These are phyloP conservation scores for Marasmius oreades DNA, from an alignment of 1,284 basidiomycete species.

Conservation along the genomic window DNA sequence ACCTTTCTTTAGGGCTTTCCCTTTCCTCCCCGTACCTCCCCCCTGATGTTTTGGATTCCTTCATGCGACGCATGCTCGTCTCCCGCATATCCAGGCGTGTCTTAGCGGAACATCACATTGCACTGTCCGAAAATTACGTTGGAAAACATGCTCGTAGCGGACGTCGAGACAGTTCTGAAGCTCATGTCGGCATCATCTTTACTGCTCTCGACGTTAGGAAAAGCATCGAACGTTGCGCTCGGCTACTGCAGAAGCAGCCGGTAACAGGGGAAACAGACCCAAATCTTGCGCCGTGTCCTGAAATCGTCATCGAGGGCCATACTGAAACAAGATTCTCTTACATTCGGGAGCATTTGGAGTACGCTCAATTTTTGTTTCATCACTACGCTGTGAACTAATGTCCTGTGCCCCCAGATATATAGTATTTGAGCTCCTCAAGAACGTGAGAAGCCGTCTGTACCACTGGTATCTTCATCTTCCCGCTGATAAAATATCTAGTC, in stretches of 20 bases:
- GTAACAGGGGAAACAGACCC: slow-evolving; percentile 29
- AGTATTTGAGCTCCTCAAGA: slow-evolving; percentile 85
- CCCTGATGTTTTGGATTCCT: slow-evolving; percentile 79
- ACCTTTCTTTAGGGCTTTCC: slow-evolving; percentile 71
- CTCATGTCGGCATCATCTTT: slow-evolving; percentile 85
- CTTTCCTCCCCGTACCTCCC: slow-evolving; percentile 75
- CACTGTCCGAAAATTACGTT: slow-evolving; percentile 62
- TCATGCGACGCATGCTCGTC: slow-evolving; percentile 89
- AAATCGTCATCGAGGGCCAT: slow-evolving; percentile 75
- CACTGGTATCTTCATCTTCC: slow-evolving; percentile 13
- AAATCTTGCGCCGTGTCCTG: slow-evolving; percentile 45
- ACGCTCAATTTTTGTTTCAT: slow-evolving; percentile 22
- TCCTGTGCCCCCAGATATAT: slow-evolving; percentile 62
- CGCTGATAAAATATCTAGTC: slow-evolving; percentile 38
- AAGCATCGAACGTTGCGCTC: slow-evolving; percentile 67
- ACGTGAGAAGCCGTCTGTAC: slow-evolving; percentile 43
- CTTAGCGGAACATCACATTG: slow-evolving; percentile 86
- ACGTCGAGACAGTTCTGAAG: slow-evolving; percentile 33
- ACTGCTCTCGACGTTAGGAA: slow-evolving; percentile 70
- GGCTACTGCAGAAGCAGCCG: slow-evolving; percentile 53
- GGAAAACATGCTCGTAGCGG: slow-evolving; percentile 29
- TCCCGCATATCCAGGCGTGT: slow-evolving; percentile 89
- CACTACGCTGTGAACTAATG: not conserved
- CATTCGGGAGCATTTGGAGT: slow-evolving; percentile 88
- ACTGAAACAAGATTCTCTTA: slow-evolving; percentile 76